Evolutionary conservation across 192 early-diverging fungal genomes (phyloP), one percentile per base, ranked within the genome.

Genomic region (Rhizoclosmatium sp.): DNA sequence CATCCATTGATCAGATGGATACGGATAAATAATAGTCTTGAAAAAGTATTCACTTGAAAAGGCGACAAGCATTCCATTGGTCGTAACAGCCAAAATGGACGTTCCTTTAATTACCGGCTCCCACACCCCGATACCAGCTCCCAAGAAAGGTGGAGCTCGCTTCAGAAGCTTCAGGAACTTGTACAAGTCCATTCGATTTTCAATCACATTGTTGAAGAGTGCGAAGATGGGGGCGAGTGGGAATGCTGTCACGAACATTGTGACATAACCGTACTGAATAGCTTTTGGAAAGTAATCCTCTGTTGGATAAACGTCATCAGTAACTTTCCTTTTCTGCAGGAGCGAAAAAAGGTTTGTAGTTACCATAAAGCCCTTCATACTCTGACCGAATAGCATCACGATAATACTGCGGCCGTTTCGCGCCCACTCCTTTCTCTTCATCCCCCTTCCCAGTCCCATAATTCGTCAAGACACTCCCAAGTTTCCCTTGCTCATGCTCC

Each of bases 191-290:
- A 88, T 82, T 23, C 90, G 84, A 42, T 92, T 86, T 72, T 92
- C 92, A 14, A 90, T 49, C 39, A 81, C n/a, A 60, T 91, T 93
- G 81, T 88, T 89, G 9, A 92, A 4, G 60, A 88, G 79, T 16
- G 92, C 90, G 80, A 94, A 87, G 45, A 92, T 65, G 3, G 93
- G 89, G 1, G 91, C 92, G 31, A 94, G 79, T 10, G 93, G 93
- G 71, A 92, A 93, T 1, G 90, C 87, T 23, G 79, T 71, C 2
- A 88, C 87, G 81, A 94, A 93, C 51, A 94, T 75, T 2, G 87
- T 81, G 51, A 94, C 85, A 81, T 89, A 93, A 9, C 92, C 93
- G 86, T 91, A 92, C 81, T 93, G 88, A 42, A 92, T 79, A 3
- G 92, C 87, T 72, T 78, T 69, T 44, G 31, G 46, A 44, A 44